Conservation (phyloP, 441 rosid species). For the Capsella rubella region DNA sequence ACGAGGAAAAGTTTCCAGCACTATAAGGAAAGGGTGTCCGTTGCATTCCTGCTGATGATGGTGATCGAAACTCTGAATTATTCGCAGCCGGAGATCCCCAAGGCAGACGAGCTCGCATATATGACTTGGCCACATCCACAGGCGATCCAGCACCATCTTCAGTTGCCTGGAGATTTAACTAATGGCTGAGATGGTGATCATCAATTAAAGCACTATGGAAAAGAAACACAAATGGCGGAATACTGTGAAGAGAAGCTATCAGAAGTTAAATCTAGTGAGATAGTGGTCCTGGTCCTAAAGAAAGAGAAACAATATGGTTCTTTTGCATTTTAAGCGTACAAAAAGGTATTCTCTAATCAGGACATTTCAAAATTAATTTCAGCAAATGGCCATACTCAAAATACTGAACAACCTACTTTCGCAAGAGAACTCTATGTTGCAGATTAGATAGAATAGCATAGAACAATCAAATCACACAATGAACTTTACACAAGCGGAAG, state of each 20-base stretch:
- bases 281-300: not conserved
- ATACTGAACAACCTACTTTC: conserved; percentile 8
- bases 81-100: conserved; percentile 74
- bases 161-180: conserved; percentile 49
- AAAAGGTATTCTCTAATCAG: not conserved
- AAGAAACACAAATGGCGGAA: conserved; percentile 25
- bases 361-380: conserved; percentile 11
- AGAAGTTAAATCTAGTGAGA: not conserved
- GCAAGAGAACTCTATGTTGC: conserved; percentile 16
- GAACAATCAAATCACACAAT: conserved; percentile 15
- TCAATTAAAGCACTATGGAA: conserved; percentile 37
- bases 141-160: conserved; percentile 76
- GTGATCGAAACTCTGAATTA: conserved; percentile 50
- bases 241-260: conserved; percentile 8
- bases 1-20: conserved; percentile 47
- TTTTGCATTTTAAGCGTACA: not conserved
- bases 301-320: not conserved
- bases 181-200: conserved; percentile 37
- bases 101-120: conserved; percentile 73
- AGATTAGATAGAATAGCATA: conserved; percentile 11
- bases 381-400: not conserved
- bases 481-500: conserved; percentile 20
- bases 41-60: conserved; percentile 56
- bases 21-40: conserved; percentile 47
- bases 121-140: conserved; percentile 81